Base-by-base conservation (phyloP, 2,329 filamentous ascomycete species). In the Sclerotinia minor region DNA sequence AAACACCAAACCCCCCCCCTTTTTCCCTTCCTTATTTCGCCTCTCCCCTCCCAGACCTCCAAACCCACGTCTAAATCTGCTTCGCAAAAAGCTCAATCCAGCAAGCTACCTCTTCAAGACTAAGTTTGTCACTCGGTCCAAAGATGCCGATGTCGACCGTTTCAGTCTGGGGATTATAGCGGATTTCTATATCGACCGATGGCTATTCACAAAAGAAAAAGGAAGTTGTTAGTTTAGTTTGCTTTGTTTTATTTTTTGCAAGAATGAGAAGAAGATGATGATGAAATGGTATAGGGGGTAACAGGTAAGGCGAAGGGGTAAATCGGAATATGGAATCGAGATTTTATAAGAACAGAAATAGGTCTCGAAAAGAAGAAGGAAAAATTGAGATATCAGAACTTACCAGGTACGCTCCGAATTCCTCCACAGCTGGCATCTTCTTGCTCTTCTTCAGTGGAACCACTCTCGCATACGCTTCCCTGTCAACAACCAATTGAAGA, bases 181-280 rank as follows among this genome's bases (percentile, higher is more conserved):
- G 70, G 0, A 78, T 58, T 53, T 78, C 76, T 35, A 78, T 65
- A 74, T 78, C 76, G 6, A 77, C 64, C 0, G 75, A 70, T 47
- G 74, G 69, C 76, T 77, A 70, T 69, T 70, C 58, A 13, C 41
- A 26, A 50, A 19, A n/a, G 32, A 32, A 32, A 41, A n/a, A n/a
- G 11, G 38, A 19, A 41, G 17, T 3, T 26, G 15, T 64, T n/a
- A 41, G 24, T 38, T 38, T 38, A 8, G 35, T 41, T 29, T 26
- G 21, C 21, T 24, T n/a, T 47, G 11, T 13, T 41, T 17, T 41
- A 17, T 41, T 15, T 15, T 41, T 17, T 41, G 38, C 38, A 17
- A 41, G 8, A 35, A 35, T 35, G 7, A 35, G 8, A 35, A 35
- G 38, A 41, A 41, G 38, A 41, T 3, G 38, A 6, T 17, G 38